These are phyloP conservation scores for Boletus coccyginus DNA, from an alignment of 768 basidiomycete genomes.

Conservation along the genomic window DNA sequence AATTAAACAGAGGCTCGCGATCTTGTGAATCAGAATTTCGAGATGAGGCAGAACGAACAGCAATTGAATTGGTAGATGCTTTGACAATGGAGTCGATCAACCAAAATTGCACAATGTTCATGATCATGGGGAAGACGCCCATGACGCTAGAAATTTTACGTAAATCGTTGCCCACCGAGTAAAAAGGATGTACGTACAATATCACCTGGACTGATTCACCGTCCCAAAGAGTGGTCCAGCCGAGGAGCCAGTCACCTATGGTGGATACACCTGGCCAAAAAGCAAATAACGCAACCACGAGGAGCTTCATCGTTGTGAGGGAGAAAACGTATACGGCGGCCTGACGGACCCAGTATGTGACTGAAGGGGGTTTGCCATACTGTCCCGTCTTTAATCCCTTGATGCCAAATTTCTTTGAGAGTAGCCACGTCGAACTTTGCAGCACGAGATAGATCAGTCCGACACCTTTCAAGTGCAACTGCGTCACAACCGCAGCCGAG, in stretches of 20 bases:
- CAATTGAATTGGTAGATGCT: slow-evolving; percentile 45
- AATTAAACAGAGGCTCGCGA: slow-evolving; percentile 61
- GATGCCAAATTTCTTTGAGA: slow-evolving; percentile 60
- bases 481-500: slow-evolving; percentile 5
- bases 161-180: slow-evolving; percentile 7
- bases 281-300: slow-evolving; percentile 75
- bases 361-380: slow-evolving; percentile 82
- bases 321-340: slow-evolving; percentile 79
- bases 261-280: slow-evolving; percentile 67
- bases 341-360: slow-evolving; percentile 72
- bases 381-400: slow-evolving; percentile 84
- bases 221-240: slow-evolving; percentile 65
- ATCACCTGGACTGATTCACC: slow-evolving; percentile 72
- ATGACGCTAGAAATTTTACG: slow-evolving; percentile 55
- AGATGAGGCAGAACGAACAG: slow-evolving; percentile 40
- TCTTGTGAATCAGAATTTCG: slow-evolving; percentile 41
- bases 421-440: slow-evolving; percentile 57
- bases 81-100: slow-evolving; percentile 93
- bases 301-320: slow-evolving; percentile 85
- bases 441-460: slow-evolving; percentile 75
- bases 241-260: slow-evolving; percentile 84
- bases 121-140: slow-evolving; percentile 86
- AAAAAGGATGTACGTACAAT: slow-evolving; percentile 52
- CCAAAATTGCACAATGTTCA: slow-evolving; percentile 94
- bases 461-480: slow-evolving; percentile 51